A percentile compares a stretch with the other conserved stretches of the same genome.
These are phyloP conservation scores for Terfezia boudieri DNA, from an alignment of 495 filamentous ascomycete genomes.

Conservation along the genomic window DNA sequence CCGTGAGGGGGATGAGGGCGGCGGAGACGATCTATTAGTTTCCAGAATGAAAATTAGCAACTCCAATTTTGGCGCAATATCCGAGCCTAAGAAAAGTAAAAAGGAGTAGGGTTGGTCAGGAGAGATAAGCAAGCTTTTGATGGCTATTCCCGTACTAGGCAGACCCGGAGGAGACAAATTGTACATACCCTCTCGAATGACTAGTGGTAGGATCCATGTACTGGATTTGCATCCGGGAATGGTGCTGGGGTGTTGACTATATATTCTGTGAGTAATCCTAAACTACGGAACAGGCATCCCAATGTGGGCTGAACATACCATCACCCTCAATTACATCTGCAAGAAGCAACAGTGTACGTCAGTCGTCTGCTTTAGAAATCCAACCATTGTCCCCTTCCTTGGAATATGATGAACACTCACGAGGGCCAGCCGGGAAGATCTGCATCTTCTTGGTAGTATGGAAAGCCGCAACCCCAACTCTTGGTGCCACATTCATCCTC, in stretches of 20 bases:
- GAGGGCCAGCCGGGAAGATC: slow-evolving; percentile 46
- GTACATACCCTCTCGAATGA: slow-evolving; percentile 59
- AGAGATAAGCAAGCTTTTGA: too few relatives aligned
- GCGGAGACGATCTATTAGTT: slow-evolving; percentile 33
- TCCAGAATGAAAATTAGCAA: too few relatives aligned
- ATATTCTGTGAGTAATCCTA: background rate
- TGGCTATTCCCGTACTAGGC: background rate
- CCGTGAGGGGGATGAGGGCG: slow-evolving; percentile 63
- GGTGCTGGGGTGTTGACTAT: slow-evolving; percentile 71
- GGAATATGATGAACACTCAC: slow-evolving; percentile 26
- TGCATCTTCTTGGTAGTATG: slow-evolving; percentile 43
- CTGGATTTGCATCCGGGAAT: slow-evolving; percentile 44
- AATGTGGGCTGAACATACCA: slow-evolving; percentile 30
- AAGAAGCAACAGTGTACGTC: background rate
- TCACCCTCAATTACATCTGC: slow-evolving; percentile 58
- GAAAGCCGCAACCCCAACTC: slow-evolving; percentile 34
- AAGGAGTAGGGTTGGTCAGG: too few relatives aligned
- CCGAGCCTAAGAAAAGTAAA: too few relatives aligned
- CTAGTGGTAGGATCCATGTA: slow-evolving; percentile 95
- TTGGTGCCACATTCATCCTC: background rate
- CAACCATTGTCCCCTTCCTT: background rate
- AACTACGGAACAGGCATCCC: too few relatives aligned
- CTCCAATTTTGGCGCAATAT: too few relatives aligned
- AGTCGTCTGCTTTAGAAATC: too few relatives aligned
- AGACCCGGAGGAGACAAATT: background rate